Base-by-base conservation (phyloP, 2,329 filamentous ascomycete species). In the Clonostachys byssicola region DNA sequence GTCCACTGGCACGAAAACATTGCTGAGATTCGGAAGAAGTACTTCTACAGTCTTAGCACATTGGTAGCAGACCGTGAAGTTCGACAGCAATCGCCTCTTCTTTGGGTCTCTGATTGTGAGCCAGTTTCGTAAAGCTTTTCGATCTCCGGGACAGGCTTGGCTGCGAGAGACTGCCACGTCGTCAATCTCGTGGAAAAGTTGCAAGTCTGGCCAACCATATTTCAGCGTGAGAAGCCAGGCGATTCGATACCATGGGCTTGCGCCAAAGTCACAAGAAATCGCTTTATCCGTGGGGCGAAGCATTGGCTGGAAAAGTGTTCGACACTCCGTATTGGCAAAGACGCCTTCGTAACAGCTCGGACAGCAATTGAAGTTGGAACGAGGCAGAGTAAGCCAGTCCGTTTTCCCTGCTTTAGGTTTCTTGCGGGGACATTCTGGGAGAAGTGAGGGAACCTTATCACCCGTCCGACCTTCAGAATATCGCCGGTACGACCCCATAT, bases 181-280 rank as follows among this genome's bases (percentile, higher is more conserved):
- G 6, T 86, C 83, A 34, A 96, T 74, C 36, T 80, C 77, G 49
- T 86, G 80, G 33, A 96, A 74, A 6, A 95, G 68, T 12, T 80
- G 78, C 39, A 94, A 68, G 53, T 89, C 83, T 4, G 77, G 73
- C 16, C 80, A 73, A 12, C 81, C 69, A 54, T 89, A 81, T 63
- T 91, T 90, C 45, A 88, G 70, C 3, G 85, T 92, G 52, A 95
- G 75, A 4, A 92, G 75, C 82, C 88, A 95, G 1, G 91, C 91
- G 38, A 96, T 82, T 30, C 89, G 83, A 56, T 89, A 86, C 89
- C 91, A 96, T 1, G 86, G 81, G 1, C 75, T 77, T 12, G 81
- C 77, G 33, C 88, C 89, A 64, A 96, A 89, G 53, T 91, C 86
- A 67, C 92, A 97, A 42, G 78, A 73, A 8, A 88, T 75, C 42